A percentile compares a stretch with the other conserved stretches of the same genome.
These are phyloP conservation scores for Melocanna baccifera DNA, from an alignment of 176 grass and related monocot genomes.

Conservation along the genomic window DNA sequence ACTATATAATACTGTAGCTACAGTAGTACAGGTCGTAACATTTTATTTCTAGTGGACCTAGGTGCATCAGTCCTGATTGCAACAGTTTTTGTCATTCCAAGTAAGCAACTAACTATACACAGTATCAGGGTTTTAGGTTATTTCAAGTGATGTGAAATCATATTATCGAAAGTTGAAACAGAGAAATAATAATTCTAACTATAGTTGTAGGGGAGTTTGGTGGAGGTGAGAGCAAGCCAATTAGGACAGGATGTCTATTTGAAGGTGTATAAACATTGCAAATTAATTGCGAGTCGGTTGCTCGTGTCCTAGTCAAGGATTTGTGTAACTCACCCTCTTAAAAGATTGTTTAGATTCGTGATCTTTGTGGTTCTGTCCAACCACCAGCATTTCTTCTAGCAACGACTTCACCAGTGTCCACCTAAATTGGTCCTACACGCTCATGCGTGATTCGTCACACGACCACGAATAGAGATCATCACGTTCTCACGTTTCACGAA, in stretches of 20 bases:
- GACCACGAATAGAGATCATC: too few species aligned
- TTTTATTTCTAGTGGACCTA: too few species aligned
- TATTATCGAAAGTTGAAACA: background rate
- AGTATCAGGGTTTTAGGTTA: background rate
- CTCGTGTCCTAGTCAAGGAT: background rate
- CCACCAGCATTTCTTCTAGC: background rate
- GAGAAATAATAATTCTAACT: background rate
- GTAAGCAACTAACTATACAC: too few species aligned
- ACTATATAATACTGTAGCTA: too few species aligned
- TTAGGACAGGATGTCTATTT: background rate
- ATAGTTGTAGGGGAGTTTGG: background rate
- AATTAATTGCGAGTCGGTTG: too few species aligned
- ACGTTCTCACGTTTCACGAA: too few species aligned
- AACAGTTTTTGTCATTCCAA: background rate
- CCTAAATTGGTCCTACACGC: too few species aligned
- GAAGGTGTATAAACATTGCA: background rate
- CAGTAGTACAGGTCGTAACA: too few species aligned
- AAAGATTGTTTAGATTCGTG: background rate
- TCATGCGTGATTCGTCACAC: too few species aligned
- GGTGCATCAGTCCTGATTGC: too few species aligned
- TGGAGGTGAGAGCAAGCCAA: background rate
- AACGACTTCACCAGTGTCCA: too few species aligned
- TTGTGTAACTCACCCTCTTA: too few species aligned
- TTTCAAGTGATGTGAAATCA: background rate
- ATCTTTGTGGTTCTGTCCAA: background rate